Conservation (phyloP, 2,329 filamentous ascomycete genomes). For the Teratosphaeria viscida region DNA sequence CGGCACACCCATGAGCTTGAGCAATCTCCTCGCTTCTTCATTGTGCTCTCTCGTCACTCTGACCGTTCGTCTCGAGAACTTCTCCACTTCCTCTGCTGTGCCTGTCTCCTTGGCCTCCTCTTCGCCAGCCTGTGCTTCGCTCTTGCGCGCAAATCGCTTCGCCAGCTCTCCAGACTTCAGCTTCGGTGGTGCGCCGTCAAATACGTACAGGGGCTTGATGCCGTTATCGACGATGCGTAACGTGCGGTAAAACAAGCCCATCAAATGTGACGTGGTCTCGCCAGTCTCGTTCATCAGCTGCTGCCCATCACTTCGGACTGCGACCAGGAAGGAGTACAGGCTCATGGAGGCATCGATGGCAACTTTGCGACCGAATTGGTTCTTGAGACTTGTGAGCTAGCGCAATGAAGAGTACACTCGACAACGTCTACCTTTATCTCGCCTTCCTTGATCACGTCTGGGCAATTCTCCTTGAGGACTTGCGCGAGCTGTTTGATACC, state of each 20-base stretch:
- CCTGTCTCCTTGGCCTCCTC: constrained; percentile 97
- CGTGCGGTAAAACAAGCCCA: constrained; percentile 99
- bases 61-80: constrained; percentile 88
- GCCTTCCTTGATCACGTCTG: constrained; percentile 88
- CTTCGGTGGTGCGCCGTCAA: constrained; percentile 92
- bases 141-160: constrained; percentile 90
- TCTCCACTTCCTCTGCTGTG: constrained; percentile 94
- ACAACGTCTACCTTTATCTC: constrained; percentile 62
- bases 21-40: constrained; percentile 76
- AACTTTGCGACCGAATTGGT: constrained; percentile 92
- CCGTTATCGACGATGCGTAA: constrained; percentile 97
- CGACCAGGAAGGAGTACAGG: constrained; percentile 97
- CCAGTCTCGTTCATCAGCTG: constrained; percentile 91
- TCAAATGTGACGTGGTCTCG: constrained; percentile 93
- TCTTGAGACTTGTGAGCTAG: background rate
- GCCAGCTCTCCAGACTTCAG: constrained; percentile 95
- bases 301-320: constrained; percentile 91
- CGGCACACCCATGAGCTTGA: constrained; percentile 93
- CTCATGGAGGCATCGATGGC: constrained; percentile 63
- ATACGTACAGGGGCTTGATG: constrained; percentile 97
- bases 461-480: constrained; percentile 55
- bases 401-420: background rate
- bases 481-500: constrained; percentile 8
- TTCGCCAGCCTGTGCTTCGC: constrained; percentile 77
- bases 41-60: constrained; percentile 96